These are phyloP conservation scores for Paraphoma chrysanthemicola DNA, from an alignment of 2,329 filamentous ascomycete species.

Conservation along the genomic window DNA sequence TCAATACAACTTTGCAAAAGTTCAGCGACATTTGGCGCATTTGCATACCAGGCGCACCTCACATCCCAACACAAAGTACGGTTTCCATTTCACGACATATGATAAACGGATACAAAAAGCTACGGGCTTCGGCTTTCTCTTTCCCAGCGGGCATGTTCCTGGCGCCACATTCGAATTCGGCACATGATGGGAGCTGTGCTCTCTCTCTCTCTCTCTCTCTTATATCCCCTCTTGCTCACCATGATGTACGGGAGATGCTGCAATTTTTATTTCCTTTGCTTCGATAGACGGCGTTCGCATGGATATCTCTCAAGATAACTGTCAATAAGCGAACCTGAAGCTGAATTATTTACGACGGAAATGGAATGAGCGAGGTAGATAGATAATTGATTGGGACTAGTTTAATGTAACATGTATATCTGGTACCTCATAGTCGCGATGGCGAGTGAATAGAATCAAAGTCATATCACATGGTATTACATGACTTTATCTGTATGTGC, in stretches of 20 bases:
- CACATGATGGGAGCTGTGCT: not conserved
- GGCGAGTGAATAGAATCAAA: too few relatives aligned
- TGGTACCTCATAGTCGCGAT: too few relatives aligned
- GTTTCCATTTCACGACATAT: not conserved
- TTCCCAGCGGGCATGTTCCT: slow-evolving; percentile 1
- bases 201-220: not conserved
- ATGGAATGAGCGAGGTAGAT: too few relatives aligned
- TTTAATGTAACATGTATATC: too few relatives aligned
- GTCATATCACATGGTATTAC: too few relatives aligned
- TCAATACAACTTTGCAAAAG: slow-evolving; percentile 4
- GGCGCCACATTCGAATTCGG: not conserved
- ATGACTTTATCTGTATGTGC: too few relatives aligned
- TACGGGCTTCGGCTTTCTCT: slow-evolving; percentile 2
- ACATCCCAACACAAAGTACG: not conserved
- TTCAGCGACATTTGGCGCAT: slow-evolving; percentile 10
- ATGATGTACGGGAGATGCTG: not conserved
- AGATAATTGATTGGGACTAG: too few relatives aligned
- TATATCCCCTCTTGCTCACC: too few relatives aligned
- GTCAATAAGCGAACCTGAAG: too few relatives aligned
- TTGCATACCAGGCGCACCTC: slow-evolving; percentile 10
- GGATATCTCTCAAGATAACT: too few relatives aligned
- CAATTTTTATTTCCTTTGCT: not conserved
- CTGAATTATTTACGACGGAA: too few relatives aligned
- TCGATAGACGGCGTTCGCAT: not conserved
- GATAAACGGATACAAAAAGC: slow-evolving; percentile 12